A percentile compares a stretch with the other conserved stretches of the same genome.
Conservation (phyloP, 2,329 filamentous ascomycete species). For the Monilinia fructigena region DNA sequence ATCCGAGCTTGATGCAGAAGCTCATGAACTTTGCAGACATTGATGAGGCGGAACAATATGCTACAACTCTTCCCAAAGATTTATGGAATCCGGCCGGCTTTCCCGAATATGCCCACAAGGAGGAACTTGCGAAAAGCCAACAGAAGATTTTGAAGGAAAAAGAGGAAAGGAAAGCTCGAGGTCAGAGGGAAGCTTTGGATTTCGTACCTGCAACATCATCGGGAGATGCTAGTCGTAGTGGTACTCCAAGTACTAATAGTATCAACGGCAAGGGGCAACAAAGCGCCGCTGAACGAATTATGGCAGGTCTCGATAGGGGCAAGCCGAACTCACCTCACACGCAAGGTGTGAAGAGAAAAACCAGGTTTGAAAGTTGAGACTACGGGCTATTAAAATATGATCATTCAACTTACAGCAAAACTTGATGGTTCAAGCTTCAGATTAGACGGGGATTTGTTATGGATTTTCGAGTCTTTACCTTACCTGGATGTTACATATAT, state of each 20-base stretch:
- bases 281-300: slow-evolving; percentile 40
- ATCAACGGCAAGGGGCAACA: slow-evolving; percentile 30
- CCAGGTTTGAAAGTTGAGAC: slow-evolving; percentile 39
- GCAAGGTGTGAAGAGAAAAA: slow-evolving; percentile 39
- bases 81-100: slow-evolving; percentile 59
- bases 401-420: background rate
- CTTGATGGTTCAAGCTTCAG: background rate
- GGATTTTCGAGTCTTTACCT: background rate
- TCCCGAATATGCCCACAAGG: slow-evolving; percentile 54
- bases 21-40: slow-evolving; percentile 67
- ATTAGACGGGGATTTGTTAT: background rate
- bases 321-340: slow-evolving; percentile 38
- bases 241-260: slow-evolving; percentile 28
- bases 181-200: slow-evolving; percentile 38
- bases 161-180: slow-evolving; percentile 38
- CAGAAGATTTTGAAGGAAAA: slow-evolving; percentile 37
- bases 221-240: slow-evolving; percentile 33
- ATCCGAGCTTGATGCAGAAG: slow-evolving; percentile 71
- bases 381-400: background rate
- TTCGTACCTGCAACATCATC: slow-evolving; percentile 38
- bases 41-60: slow-evolving; percentile 59
- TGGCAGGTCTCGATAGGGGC: slow-evolving; percentile 40
- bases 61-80: slow-evolving; percentile 56
- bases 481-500: background rate
- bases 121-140: slow-evolving; percentile 51